A percentile compares a stretch with the other conserved stretches of the same genome.
Conservation (phyloP, 768 basidiomycete species). For the Kwoniella sp. region DNA sequence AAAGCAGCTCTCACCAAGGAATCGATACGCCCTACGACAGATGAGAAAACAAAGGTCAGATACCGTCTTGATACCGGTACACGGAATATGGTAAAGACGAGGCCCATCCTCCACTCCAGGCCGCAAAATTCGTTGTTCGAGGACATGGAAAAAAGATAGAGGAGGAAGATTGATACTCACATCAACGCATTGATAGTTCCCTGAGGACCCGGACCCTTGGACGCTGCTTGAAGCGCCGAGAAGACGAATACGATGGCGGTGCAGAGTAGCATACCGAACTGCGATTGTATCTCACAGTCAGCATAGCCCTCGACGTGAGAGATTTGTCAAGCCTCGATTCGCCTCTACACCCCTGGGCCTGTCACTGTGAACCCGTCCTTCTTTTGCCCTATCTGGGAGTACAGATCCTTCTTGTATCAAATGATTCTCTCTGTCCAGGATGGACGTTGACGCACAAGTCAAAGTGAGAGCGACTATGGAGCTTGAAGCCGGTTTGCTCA, state of each 20-base stretch:
- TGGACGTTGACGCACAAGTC: too few relatives aligned
- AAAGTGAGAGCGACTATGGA: too few relatives aligned
- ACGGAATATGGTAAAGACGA: too few relatives aligned
- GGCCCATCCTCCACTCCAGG: too few relatives aligned
- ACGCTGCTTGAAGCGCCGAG: slow-evolving; percentile 78
- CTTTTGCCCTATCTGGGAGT: too few relatives aligned
- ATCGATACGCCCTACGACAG: slow-evolving; percentile 60
- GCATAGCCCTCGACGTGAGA: too few relatives aligned
- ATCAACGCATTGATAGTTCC: slow-evolving; percentile 77
- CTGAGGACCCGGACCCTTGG: slow-evolving; percentile 70
- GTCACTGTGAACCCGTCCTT: background rate
- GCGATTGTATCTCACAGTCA: slow-evolving; percentile 2
- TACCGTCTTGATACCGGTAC: background rate
- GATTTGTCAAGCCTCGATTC: too few relatives aligned
- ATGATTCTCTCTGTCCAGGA: too few relatives aligned
- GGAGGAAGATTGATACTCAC: slow-evolving; percentile 16
- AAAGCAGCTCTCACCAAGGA: slow-evolving; percentile 71
- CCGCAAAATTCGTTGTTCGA: too few relatives aligned
- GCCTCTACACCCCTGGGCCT: too few relatives aligned
- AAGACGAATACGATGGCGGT: slow-evolving; percentile 82
- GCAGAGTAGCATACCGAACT: slow-evolving; percentile 66
- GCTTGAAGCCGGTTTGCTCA: slow-evolving; percentile 60
- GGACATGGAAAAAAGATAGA: slow-evolving; percentile 59
- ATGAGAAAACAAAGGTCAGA: slow-evolving; percentile 36
- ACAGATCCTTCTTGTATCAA: too few relatives aligned